These are phyloP conservation scores for Ascochyta viciae-villosae DNA, from an alignment of 2,329 filamentous ascomycete species.

Conservation along the genomic window DNA sequence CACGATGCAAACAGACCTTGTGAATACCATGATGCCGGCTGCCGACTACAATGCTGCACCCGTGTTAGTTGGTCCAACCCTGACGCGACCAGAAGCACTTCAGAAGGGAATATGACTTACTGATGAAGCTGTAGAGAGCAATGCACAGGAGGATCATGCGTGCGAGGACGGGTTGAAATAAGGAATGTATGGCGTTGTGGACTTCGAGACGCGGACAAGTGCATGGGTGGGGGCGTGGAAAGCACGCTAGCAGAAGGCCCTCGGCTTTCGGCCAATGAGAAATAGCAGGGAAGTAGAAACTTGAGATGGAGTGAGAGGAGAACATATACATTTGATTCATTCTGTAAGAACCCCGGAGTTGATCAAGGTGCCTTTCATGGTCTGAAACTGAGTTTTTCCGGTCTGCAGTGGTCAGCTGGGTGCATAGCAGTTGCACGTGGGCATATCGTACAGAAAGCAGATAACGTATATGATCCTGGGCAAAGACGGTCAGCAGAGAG, in stretches of 20 bases:
- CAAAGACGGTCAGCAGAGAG: conserved; percentile 8
- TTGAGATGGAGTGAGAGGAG: conserved; percentile 6
- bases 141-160: not conserved
- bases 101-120: not conserved
- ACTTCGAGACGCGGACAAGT: conserved; percentile 1
- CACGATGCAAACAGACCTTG: conserved; percentile 51
- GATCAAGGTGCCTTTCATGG: conserved; percentile 51
- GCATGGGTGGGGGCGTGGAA: conserved; percentile 12
- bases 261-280: conserved; percentile 21
- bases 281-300: not conserved
- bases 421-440: not conserved
- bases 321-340: conserved; percentile 17
- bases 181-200: not conserved
- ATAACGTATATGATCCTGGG: conserved; percentile 56
- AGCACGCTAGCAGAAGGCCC: conserved; percentile 24
- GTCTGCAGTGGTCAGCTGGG: conserved; percentile 36
- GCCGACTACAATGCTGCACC: not conserved
- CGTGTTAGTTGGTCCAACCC: not conserved
- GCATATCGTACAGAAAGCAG: conserved; percentile 51
- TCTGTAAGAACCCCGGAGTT: conserved; percentile 42
- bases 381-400: conserved; percentile 60
- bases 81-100: not conserved
- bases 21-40: conserved; percentile 10
- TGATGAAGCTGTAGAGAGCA: not conserved
- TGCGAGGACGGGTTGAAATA: not conserved